Conservation (phyloP, 306 rosid genomes). For the Hippophae tibetana region DNA sequence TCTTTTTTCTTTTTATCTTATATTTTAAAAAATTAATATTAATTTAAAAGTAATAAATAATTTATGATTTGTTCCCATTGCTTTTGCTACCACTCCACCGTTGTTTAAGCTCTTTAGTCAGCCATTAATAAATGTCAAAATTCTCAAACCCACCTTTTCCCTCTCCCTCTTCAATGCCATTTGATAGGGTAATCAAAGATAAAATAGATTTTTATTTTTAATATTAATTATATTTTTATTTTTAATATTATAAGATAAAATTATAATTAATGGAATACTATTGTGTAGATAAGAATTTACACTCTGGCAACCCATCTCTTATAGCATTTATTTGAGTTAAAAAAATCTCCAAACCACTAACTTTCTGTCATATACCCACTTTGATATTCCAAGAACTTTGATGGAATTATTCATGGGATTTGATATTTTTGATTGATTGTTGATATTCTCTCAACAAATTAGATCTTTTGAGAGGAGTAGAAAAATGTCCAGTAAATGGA, state of each 20-base stretch:
- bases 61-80: too few species aligned
- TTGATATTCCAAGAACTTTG: neutral
- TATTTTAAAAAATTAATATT: too few species aligned
- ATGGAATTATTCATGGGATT: constrained; percentile 22
- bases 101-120: too few species aligned
- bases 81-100: too few species aligned
- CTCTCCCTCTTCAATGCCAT: constrained; percentile 6
- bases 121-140: neutral
- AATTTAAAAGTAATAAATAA: too few species aligned
- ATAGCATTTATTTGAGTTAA: constrained; percentile 6
- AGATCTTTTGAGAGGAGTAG: constrained; percentile 1
- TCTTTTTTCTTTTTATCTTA: too few species aligned
- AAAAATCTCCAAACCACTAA: neutral
- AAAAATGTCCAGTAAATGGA: constrained; percentile 73
- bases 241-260: too few species aligned
- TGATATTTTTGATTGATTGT: neutral
- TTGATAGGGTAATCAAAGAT: neutral
- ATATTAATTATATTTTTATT: too few species aligned
- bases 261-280: too few species aligned
- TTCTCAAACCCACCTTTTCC: constrained; percentile 2
- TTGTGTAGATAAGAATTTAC: too few species aligned
- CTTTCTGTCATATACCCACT: constrained; percentile 19
- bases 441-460: neutral
- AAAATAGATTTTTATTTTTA: too few species aligned
- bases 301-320: neutral